Evolutionary conservation across 495 filamentous ascomycete genomes (phyloP).

Genomic region (Glutinoglossum americanum): DNA sequence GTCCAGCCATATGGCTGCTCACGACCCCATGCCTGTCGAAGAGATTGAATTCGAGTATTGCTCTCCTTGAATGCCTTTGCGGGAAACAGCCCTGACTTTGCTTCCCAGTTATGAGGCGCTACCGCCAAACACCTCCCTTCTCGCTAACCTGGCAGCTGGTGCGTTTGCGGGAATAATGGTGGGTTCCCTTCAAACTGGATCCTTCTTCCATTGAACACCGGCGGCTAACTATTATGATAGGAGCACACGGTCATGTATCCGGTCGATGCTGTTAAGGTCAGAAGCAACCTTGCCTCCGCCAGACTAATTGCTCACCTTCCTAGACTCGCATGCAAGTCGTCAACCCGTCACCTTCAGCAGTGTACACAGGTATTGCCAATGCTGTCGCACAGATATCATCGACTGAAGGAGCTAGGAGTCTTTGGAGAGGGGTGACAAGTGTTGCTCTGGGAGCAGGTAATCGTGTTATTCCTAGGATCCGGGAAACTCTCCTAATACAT

Average conservation of each 20-base stretch:
- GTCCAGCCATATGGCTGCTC: conserved; percentile 3
- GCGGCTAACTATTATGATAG: conserved; percentile 12
- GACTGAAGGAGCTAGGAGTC: conserved; percentile 67
- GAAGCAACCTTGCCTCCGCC: conserved; percentile 6
- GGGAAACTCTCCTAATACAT: conserved; percentile 3
- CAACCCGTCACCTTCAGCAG: conserved; percentile 61
- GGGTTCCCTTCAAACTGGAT: conserved; percentile 15
- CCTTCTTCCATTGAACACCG: conserved; percentile 10
- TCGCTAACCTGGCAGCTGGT: conserved; percentile 34
- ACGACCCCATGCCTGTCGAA: conserved; percentile 28
- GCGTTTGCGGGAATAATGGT: conserved; percentile 96
- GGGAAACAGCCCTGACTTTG: conserved; percentile 21
- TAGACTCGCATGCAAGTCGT: conserved; percentile 97
- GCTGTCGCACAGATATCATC: conserved; percentile 78
- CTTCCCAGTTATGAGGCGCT: conserved; percentile 26
- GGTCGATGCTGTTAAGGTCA: conserved; percentile 88
- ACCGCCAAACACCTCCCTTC: conserved; percentile 35
- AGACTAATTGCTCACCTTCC: background rate
- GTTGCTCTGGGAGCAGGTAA: conserved; percentile 86
- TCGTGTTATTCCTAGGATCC: conserved; percentile 11
- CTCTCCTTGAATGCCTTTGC: background rate
- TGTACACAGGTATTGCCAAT: conserved; percentile 82
- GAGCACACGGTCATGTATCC: conserved; percentile 97
- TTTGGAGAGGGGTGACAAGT: conserved; percentile 94
- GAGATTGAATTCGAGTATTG: conserved; percentile 18